Percentiles rank a stretch among this genome's conserved stretches.
Evolutionary conservation across 495 filamentous ascomycete genomes (phyloP).

Genomic region (Penicillium simplicissimum): DNA sequence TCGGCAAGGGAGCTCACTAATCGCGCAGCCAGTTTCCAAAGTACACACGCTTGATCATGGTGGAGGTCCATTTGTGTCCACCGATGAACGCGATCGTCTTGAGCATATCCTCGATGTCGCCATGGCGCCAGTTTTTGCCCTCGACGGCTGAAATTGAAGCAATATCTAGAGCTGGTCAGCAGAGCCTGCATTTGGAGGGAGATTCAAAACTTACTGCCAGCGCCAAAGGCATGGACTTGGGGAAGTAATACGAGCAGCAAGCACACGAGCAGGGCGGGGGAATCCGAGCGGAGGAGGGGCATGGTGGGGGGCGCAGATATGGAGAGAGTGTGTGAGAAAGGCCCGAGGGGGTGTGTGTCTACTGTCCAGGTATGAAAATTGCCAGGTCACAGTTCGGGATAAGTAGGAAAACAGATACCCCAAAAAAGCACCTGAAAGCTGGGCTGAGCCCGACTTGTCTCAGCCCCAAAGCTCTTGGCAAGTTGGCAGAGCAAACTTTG

Average conservation of each 20-base stretch:
- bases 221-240: conserved; percentile 74
- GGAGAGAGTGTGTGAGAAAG: neutral
- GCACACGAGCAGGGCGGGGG: conserved; percentile 47
- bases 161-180: conserved; percentile 56
- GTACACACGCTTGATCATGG: conserved; percentile 87
- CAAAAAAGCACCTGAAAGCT: neutral
- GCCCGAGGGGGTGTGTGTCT: neutral
- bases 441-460: conserved; percentile 1
- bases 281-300: conserved; percentile 34
- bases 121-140: conserved; percentile 95
- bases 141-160: conserved; percentile 92
- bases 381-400: neutral
- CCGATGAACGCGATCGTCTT: conserved; percentile 84
- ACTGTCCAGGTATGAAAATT: neutral
- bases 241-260: conserved; percentile 62
- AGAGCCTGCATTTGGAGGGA: neutral
- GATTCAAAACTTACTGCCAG: conserved; percentile 59
- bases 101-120: conserved; percentile 94
- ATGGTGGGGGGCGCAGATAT: conserved; percentile 19
- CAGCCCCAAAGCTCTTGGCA: conserved; percentile 4
- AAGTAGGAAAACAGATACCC: neutral
- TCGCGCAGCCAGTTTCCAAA: conserved; percentile 68
- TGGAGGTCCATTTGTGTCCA: conserved; percentile 92
- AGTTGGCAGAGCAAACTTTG: neutral
- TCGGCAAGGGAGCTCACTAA: conserved; percentile 35